Evolutionary conservation across 495 filamentous ascomycete genomes (phyloP), one percentile per base, ranked within the genome.

Genomic region (Hypoxylon fuscum): DNA sequence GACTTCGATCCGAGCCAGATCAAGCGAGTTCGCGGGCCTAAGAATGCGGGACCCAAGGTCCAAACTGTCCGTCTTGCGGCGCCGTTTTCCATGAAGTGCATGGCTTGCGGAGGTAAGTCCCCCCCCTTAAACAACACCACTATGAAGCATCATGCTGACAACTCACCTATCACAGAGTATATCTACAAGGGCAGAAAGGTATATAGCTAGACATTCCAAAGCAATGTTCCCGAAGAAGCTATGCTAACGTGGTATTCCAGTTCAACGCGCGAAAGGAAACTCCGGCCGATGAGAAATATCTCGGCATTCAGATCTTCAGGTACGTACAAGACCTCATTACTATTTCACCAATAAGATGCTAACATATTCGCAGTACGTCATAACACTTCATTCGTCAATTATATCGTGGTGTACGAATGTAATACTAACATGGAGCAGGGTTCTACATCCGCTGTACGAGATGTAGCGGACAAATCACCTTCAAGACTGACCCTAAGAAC

Each of bases 21-120:
- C 49, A 89, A 92, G 42, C 85, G 85, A 3, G 83, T 86, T 14
- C 78, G 77, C 10, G 80, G 78, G 2, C 86, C 87, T 23, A 95
- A 94, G 68, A 80, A 85, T 49, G 77, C 84, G 29, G 91, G 91
- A 4, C 90, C 90, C 3, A 94, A 93, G 61, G 84, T 91, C 15
- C 90, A 93, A 69, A 91, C 89, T 3, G 92, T 97, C 42, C 90
- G 96, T n/a, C 80, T 99, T 15, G 98, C 98, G 91, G 93, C 95
- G 0, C 96, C 96, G 56, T 99, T 98, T 46, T 76, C 87, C 21
- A 96, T 99, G 90, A 91, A 90, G 75, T 98, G 96, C 73, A 88
- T 84, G 14, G 79, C 86, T 48, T 98, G 94, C 74, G 94, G 92
- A 60, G 68, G 66, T 65, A 59, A 40, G 42, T 44, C 25, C 21